Conservation (phyloP, 257 asterid genomes). For the Capsicum baccatum region DNA sequence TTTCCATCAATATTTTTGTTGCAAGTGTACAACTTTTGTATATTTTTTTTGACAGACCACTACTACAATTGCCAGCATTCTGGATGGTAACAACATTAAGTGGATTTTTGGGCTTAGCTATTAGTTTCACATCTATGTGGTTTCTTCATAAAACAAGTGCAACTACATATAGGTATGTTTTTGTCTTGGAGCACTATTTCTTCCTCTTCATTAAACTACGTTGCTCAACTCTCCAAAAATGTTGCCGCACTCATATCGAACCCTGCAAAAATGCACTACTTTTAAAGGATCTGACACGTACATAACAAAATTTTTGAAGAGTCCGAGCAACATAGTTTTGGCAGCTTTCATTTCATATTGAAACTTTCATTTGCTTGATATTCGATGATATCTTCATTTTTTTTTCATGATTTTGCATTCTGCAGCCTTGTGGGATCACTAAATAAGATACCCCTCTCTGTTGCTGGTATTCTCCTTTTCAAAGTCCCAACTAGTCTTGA, state of each 20-base stretch:
- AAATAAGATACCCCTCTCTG: conserved; percentile 89
- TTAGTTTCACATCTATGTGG: conserved; percentile 98
- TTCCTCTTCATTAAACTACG: neutral
- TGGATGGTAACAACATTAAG: conserved; percentile 82
- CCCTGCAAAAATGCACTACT: neutral
- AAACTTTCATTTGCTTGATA: neutral
- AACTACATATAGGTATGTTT: conserved; percentile 75
- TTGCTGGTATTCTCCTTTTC: conserved; percentile 84
- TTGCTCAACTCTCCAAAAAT: neutral
- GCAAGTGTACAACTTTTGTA: conserved; percentile 1
- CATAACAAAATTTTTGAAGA: neutral
- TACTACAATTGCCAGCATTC: conserved; percentile 69
- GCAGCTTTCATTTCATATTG: neutral
- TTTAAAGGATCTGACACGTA: neutral
- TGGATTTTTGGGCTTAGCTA: conserved; percentile 85
- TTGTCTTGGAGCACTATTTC: neutral
- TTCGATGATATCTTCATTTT: neutral
- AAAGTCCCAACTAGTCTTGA: conserved; percentile 78
- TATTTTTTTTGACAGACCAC: conserved; percentile 57
- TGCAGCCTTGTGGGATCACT: conserved; percentile 91
- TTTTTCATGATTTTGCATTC: neutral
- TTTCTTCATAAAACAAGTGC: conserved; percentile 97
- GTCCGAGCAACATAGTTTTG: neutral
- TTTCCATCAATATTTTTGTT: neutral
- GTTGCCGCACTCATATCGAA: neutral